Conservation (phyloP, 1,139 yeast species). For the Diutina sp. region DNA sequence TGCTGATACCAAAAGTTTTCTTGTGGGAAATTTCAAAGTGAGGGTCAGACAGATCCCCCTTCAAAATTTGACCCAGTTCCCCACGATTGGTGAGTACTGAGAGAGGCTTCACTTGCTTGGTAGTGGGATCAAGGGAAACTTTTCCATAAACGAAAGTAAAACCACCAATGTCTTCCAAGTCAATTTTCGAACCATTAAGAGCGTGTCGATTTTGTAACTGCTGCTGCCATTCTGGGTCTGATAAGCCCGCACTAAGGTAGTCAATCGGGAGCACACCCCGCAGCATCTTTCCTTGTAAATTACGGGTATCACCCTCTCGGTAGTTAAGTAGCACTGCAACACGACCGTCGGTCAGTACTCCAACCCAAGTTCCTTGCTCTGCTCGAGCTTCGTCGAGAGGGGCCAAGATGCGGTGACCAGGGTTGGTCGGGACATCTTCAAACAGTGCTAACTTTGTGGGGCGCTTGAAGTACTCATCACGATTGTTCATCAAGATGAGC, state of each 20-base stretch:
- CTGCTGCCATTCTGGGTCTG: conserved; percentile 35
- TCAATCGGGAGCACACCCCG: conserved; percentile 61
- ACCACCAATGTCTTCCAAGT: conserved; percentile 56
- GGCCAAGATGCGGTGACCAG: conserved; percentile 28
- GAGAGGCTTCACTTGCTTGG: conserved; percentile 20
- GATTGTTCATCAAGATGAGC: conserved; percentile 60
- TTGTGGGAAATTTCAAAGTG: conserved; percentile 8
- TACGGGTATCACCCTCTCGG: conserved; percentile 25
- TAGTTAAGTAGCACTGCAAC: conserved; percentile 70
- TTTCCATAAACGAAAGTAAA: conserved; percentile 70
- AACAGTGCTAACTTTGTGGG: conserved; percentile 53
- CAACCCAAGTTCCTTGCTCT: conserved; percentile 91
- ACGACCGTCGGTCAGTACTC: conserved; percentile 48
- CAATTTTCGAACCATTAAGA: background rate
- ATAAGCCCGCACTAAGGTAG: conserved; percentile 29
- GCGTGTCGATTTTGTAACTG: conserved; percentile 13
- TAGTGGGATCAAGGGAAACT: conserved; percentile 12
- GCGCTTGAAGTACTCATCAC: conserved; percentile 74
- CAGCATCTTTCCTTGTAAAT: conserved; percentile 30
- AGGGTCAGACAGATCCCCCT: conserved; percentile 12
- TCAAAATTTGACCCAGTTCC: conserved; percentile 14
- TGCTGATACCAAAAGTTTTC: conserved; percentile 44
- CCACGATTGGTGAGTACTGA: conserved; percentile 42
- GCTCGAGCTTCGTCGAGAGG: conserved; percentile 67
- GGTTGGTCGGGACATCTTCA: background rate